Evolutionary conservation across 1,139 yeast species (phyloP).

Genomic region (Saccharomycopsis hybrid): DNA sequence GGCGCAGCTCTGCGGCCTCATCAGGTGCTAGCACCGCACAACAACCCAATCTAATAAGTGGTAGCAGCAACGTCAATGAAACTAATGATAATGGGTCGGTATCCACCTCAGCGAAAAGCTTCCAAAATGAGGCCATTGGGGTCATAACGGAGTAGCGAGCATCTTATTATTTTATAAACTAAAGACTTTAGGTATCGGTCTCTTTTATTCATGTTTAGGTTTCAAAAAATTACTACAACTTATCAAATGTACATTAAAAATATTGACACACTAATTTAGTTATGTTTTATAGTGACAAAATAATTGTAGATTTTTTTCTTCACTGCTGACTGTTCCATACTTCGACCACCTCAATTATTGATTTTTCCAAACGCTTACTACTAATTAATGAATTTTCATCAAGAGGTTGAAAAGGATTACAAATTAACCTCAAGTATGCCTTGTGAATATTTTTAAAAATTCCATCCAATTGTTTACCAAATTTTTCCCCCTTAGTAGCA

Average conservation of each 20-base stretch:
- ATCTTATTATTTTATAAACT: no score
- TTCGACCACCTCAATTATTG: conserved; percentile 18
- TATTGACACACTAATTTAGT: no score
- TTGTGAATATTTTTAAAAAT: conserved; percentile 42
- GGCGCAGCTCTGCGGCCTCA: conserved; percentile 10
- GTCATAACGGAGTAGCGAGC: no score
- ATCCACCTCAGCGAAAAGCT: neutral
- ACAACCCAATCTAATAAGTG: neutral
- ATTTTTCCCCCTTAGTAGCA: conserved; percentile 25
- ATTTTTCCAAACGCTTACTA: conserved; percentile 19
- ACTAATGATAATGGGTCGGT: neutral
- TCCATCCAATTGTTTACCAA: conserved; percentile 25
- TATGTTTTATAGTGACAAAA: no score
- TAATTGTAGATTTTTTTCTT: neutral
- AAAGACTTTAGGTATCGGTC: no score
- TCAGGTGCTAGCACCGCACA: neutral
- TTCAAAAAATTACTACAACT: no score
- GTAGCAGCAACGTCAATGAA: neutral
- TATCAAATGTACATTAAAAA: no score
- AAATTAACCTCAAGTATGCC: conserved; percentile 44
- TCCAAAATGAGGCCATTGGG: neutral
- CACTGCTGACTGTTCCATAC: conserved; percentile 15
- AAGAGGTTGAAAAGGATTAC: conserved; percentile 49
- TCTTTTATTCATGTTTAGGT: no score
- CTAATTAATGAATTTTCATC: conserved; percentile 23